Evolutionary conservation across 441 rosid genomes (phyloP), one percentile per base, ranked within the genome.

Genomic region (Metrosideros polymorpha): DNA sequence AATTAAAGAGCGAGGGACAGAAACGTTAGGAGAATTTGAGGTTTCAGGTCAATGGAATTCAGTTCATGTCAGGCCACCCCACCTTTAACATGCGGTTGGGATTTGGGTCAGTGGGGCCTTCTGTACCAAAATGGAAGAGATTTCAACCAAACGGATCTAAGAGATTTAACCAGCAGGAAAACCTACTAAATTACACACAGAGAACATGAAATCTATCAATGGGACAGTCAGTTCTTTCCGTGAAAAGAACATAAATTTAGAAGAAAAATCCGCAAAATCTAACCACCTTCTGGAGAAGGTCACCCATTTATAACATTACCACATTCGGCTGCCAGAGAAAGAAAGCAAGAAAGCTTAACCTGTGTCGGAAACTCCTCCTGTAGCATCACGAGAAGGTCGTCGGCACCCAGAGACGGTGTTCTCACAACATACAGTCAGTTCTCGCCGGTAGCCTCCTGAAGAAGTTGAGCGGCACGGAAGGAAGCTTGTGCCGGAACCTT

Each of bases 401-500:
- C 45, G 9, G 45, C 57, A 51, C 57, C 27, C 57, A 49, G 32
- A 83, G 29, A 52, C 18, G 5, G 27, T 25, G 42, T 12, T 29
- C 83, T 94, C 93, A 97, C 87, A 97, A 87, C 98, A 97, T 95
- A 90, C 95, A 95, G 90, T 97, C 99, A 12, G 99, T 95, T 93
- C 99, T 95, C 12, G 99, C 98, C 2, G 99, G 99, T 90, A 97
- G 90, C 89, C 98, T 90, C 87, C 99, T 93, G 95, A 97, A 97
- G 98, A 97, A 97, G 91, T 97, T 97, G 84, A 95, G 95, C 1
- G 99, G 99, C 71, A 95, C 97, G 0, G 99, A 97, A 30, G 99
- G 99, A 19, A 95, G 95, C 89, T 89, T 96, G 89, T 93, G 94
- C 51, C 99, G 94, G 86, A 96, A 95, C 94, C 99, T 96, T 45